Conservation (phyloP, 371 early-diverging fungal species). For the Dinochytrium kinnereticum region DNA sequence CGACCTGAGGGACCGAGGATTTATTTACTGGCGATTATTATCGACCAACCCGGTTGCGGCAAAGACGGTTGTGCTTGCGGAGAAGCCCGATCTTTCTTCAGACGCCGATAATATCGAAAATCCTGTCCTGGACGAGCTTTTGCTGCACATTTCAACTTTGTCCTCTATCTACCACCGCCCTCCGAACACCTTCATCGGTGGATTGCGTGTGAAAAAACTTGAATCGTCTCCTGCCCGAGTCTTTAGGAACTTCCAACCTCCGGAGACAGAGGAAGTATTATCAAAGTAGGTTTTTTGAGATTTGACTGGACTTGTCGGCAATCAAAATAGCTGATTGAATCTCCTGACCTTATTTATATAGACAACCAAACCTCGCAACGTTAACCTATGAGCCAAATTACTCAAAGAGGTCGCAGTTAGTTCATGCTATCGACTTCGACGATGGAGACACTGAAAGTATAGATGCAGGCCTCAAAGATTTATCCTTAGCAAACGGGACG, state of each 20-base stretch:
- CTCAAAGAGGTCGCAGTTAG: too few species aligned
- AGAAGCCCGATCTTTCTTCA: conserved; percentile 60
- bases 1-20: conserved; percentile 94
- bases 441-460: too few species aligned
- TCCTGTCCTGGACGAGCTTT: conserved; percentile 50
- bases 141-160: conserved; percentile 53
- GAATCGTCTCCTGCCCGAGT: conserved; percentile 40
- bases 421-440: neutral
- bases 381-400: too few species aligned
- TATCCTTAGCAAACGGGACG: too few species aligned
- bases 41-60: conserved; percentile 85
- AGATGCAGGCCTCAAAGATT: too few species aligned
- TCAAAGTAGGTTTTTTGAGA: too few species aligned
- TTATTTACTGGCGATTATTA: conserved; percentile 94
- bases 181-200: conserved; percentile 46
- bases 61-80: conserved; percentile 62
- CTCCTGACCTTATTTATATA: neutral
- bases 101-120: conserved; percentile 58
- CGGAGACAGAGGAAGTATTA: neutral
- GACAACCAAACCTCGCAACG: neutral
- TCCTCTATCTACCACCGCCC: conserved; percentile 56
- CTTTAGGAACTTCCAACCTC: conserved; percentile 16
- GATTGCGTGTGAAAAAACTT: conserved; percentile 35
- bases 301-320: neutral
- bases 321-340: neutral